Conservation (phyloP, 2,329 filamentous ascomycete genomes). For the Hypoxylon sp. region DNA sequence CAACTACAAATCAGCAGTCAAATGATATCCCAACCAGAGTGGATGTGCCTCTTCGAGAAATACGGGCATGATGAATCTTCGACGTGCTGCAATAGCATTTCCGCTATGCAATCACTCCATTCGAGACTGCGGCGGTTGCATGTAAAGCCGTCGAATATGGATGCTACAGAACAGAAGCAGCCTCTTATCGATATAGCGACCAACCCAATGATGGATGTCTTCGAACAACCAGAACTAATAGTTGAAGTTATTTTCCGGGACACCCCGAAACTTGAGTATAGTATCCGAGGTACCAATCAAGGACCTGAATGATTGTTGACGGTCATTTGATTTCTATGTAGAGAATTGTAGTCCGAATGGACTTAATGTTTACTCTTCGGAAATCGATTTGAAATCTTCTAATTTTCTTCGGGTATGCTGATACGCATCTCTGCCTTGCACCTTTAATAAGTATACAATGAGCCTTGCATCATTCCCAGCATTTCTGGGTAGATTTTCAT, state of each 20-base stretch:
- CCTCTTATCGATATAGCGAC: conserved; percentile 1
- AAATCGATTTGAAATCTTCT: too few relatives aligned
- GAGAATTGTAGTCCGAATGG: too few relatives aligned
- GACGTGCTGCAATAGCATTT: background rate
- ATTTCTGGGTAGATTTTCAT: conserved; percentile 12
- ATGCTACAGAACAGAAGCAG: background rate
- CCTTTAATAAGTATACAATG: conserved; percentile 8
- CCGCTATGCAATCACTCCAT: conserved; percentile 9
- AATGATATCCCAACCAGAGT: conserved; percentile 11
- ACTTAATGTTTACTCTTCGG: too few relatives aligned
- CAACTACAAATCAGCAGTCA: background rate
- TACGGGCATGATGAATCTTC: background rate
- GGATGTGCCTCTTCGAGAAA: conserved; percentile 17
- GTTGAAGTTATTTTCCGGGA: conserved; percentile 26
- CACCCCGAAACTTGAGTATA: background rate
- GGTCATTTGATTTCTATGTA: too few relatives aligned
- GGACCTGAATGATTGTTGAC: background rate
- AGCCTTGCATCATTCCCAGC: conserved; percentile 21
- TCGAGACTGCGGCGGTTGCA: background rate
- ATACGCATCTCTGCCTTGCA: too few relatives aligned
- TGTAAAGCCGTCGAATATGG: background rate
- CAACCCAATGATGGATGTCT: conserved; percentile 4
- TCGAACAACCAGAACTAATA: conserved; percentile 8
- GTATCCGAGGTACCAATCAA: background rate
- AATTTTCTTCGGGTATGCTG: too few relatives aligned